Base-by-base conservation (phyloP, 345 rosid species). In the Ceriops decandra region DNA sequence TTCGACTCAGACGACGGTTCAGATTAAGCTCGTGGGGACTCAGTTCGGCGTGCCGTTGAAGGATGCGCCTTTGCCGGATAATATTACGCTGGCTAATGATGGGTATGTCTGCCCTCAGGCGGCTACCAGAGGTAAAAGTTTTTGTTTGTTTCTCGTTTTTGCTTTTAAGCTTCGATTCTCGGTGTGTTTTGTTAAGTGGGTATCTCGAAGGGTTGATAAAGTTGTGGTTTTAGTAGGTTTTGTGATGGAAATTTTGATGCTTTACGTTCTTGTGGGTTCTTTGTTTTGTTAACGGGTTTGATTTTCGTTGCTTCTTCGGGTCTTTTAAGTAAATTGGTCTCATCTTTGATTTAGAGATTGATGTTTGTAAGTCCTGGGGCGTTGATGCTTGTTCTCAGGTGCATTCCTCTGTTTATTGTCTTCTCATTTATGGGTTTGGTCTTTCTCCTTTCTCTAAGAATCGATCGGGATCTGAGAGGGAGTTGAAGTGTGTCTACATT, bases 41-140 rank as follows among this genome's bases (percentile, higher is more conserved):
- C 93, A 90, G 89, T 95, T 95, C 57, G 93, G 98, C 16, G 93
- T 87, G 61, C 82, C 82, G 35, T 72, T 86, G 28, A 92, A 86
- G 46, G 65, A 1, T 56, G 85, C 81, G 51, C 99, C 99, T 13
- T 74, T 88, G 81, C 99, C 99, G 7, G 59, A 73, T 1, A 86
- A 81, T 51, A 81, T 95, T 38, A 59, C 81, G 46, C 88, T 95
- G 38, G 90, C 82, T 77, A 88, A 88, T 77, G 96, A 92, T 79
- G 99, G 98, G 0, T 95, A 81, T 75, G 8, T 22, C 49, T 95
- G 98, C 66, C 88, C 87, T 28, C 30, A 38, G 10, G 53, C 87
- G 27, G 53, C 91, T 32, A 72, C 69, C 65, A 82, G 67, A 80
- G 99, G 99, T 88, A 42, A 64, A 28, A 31, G 9, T 5, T 16